These are phyloP conservation scores for Rubia peregrina DNA, from an alignment of 305 asterid genomes.

Conservation along the genomic window DNA sequence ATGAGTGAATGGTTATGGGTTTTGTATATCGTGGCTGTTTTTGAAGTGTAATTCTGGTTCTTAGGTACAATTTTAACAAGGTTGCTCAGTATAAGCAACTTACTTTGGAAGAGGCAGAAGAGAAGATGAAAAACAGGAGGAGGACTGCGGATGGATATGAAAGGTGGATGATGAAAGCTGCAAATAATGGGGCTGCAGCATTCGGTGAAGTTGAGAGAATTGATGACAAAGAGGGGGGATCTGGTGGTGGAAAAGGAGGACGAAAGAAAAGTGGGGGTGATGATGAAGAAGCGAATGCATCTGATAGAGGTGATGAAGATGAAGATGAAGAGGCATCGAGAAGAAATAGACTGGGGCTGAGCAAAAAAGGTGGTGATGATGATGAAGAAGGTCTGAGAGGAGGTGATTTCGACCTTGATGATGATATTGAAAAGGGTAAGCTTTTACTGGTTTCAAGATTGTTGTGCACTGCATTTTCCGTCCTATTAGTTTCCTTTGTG, in stretches of 20 bases:
- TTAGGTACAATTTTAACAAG: constrained; percentile 92
- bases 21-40: not conserved
- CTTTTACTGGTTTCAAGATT: not conserved
- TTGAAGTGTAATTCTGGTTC: not conserved
- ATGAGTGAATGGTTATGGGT: not conserved
- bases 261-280: constrained; percentile 70
- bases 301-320: constrained; percentile 94
- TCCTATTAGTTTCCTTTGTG: not conserved
- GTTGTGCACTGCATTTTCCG: not conserved
- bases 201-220: constrained; percentile 69
- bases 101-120: constrained; percentile 97
- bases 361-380: constrained; percentile 63
- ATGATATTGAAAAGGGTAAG: constrained; percentile 86
- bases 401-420: constrained; percentile 94
- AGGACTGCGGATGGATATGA: constrained; percentile 97
- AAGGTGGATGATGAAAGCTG: constrained; percentile 99
- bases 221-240: constrained; percentile 65
- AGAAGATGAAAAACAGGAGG: constrained; percentile 92
- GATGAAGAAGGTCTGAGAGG: constrained; percentile 99
- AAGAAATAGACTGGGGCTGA: constrained; percentile 60
- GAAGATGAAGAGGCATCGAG: constrained; percentile 82
- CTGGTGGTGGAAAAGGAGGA: constrained; percentile 71
- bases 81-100: constrained; percentile 98
- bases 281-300: constrained; percentile 70
- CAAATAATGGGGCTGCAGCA: constrained; percentile 88